Base-by-base conservation (phyloP, 768 basidiomycete species). In the Phanerochaete carnosa region DNA sequence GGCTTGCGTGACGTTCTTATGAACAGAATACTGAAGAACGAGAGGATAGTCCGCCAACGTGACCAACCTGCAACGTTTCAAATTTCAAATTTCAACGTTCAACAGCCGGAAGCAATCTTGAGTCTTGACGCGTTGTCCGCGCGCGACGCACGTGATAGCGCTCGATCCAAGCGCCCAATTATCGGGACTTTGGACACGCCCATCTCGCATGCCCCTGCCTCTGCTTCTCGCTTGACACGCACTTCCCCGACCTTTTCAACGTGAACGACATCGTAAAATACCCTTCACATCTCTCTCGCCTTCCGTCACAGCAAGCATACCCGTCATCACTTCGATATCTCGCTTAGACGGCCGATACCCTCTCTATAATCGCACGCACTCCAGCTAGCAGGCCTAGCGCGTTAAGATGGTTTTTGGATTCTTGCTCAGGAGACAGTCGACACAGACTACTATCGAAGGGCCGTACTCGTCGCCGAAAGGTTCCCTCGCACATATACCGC, bases 371-470 rank as follows among this genome's bases (percentile, higher is more conserved):
- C 54, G 33, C 50, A 52, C 11, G 32, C n/a, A n/a, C n/a, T n/a
- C n/a, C 30, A 52, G 50, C 54, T 55, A 55, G 54, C 54, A 15
- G 54, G 54, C 39, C 37, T 26, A 43, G 35, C 54, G 26, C 23
- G 29, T 55, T 30, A 58, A 35, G 28, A 73, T 67, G 64, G 66
- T 73, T 7, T 71, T 73, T 57, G 62, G 71, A 29, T 66, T 73
- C 32, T 73, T 73, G 63, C 58, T 58, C 25, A 67, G 60, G 54
- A 62, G 30, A 32, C 54, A 55, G 35, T 26, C 54, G n/a, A 37
- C 33, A 12, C 35, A 63, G 29, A n/a, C 55, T 57, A 26, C 60
- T 50, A 45, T 60, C 66, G 61, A 55, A 43, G 64, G 55, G 33
- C 23, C 53, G 19, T 37, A 56, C 23, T 19, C 35, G 22, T 37